Percentiles rank a stretch among this genome's conserved stretches.
Evolutionary conservation across 805 yeast species (phyloP).

Genomic region (Metschnikowia lachancei): DNA sequence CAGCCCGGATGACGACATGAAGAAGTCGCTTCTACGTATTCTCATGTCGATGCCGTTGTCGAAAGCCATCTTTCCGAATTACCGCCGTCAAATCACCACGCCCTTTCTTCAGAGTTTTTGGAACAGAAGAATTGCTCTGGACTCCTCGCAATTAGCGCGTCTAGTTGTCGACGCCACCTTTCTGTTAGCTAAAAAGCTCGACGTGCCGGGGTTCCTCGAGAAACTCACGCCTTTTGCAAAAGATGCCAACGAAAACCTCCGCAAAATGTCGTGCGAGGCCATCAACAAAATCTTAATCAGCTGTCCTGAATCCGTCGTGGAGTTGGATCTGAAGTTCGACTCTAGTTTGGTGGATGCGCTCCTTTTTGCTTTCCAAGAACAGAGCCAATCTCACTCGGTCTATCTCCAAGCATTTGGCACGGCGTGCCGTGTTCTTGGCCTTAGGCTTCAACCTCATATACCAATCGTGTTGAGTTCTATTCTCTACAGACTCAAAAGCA

Average conservation of each 20-base stretch:
- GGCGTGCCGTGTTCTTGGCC: slow-evolving; percentile 59
- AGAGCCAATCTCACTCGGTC: slow-evolving; percentile 52
- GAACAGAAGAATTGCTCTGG: slow-evolving; percentile 78
- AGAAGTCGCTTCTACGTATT: slow-evolving; percentile 64
- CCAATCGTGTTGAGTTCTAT: slow-evolving; percentile 70
- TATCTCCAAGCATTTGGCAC: slow-evolving; percentile 64
- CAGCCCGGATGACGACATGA: slow-evolving; percentile 88
- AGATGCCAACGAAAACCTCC: slow-evolving; percentile 78
- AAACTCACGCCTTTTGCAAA: slow-evolving; percentile 57
- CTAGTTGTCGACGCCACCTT: slow-evolving; percentile 72
- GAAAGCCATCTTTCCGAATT: slow-evolving; percentile 52
- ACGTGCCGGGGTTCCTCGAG: slow-evolving; percentile 59
- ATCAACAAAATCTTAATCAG: slow-evolving; percentile 52
- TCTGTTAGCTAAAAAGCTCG: slow-evolving; percentile 63
- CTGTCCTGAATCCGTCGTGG: slow-evolving; percentile 38
- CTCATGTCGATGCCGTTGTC: slow-evolving; percentile 64
- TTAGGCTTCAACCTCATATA: slow-evolving; percentile 66
- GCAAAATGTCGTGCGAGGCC: slow-evolving; percentile 77
- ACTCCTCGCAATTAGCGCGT: slow-evolving; percentile 47
- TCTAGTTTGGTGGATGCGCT: slow-evolving; percentile 75
- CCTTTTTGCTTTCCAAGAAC: slow-evolving; percentile 78
- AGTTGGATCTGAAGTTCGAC: slow-evolving; percentile 61
- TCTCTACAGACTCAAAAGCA: slow-evolving; percentile 69
- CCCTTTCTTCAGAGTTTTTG: slow-evolving; percentile 72
- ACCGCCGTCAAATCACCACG: slow-evolving; percentile 46